Base-by-base conservation (phyloP, 441 rosid species). In the Mallotus repandus region DNA sequence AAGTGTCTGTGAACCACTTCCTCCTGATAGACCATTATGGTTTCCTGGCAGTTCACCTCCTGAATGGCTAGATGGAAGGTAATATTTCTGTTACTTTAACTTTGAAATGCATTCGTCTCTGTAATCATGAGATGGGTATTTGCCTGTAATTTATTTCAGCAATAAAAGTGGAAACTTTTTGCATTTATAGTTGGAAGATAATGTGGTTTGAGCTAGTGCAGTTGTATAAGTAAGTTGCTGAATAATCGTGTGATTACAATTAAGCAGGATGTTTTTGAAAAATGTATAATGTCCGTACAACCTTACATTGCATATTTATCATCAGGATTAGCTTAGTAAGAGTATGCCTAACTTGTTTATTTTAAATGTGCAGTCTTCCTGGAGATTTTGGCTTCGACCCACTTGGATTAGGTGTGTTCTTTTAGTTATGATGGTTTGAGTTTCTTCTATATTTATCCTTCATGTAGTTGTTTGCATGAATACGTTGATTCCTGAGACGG, bases 321-420 rank as follows among this genome's bases (percentile, higher is more conserved):
- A 63, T 38, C 14, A 16, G 18, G 16, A 63, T 63, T 29, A 60
- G 70, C 22, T 67, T 46, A 7, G 38, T 15, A 1, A 54, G 18
- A 45, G 18, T 8, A 25, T 69, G 52, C 35, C 19, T 43, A 32
- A 48, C 64, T 53, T 59, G 16, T 70, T 32, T 43, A 7, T 73
- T 50, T 68, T 57, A 32, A 61, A 60, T 73, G 7, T 67, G 83
- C 77, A 94, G 96, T 83, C 90, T 94, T 77, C 97, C 98, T 7
- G 98, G 97, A 53, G 97, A 94, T 79, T 94, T 88, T 68, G 98
- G 97, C 63, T 94, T 94, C 58, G 97, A 94, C 80, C 98, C 98
- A 12, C 96, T 94, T 78, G 98, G 97, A 82, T 75, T 94, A 75
- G 98, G 98, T 93, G 81, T 21, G 75, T 45, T 22, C 38, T 64